Percentiles rank a stretch among this genome's conserved stretches.
Evolutionary conservation across 202 grass and related monocot species (phyloP).

Genomic region (Setaria viridis): DNA sequence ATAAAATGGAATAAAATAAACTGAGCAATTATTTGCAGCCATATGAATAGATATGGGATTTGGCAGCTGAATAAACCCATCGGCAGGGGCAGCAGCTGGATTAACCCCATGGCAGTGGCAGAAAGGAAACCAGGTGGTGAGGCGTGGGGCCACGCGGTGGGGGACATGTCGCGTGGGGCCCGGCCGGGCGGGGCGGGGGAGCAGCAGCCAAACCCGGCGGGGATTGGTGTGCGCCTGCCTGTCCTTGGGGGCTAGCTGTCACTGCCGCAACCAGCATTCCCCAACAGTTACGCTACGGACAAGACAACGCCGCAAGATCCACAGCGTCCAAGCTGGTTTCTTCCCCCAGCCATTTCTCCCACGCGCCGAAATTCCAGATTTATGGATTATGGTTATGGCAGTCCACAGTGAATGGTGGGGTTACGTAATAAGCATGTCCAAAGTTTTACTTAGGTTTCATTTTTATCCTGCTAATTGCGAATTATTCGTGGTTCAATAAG

Average conservation of each 20-base stretch:
- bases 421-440: no score
- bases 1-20: neutral
- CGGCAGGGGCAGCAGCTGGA: no score
- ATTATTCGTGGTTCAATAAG: neutral
- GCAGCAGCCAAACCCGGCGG: constrained; percentile 37
- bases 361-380: neutral
- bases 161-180: constrained; percentile 23
- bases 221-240: neutral
- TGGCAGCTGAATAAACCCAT: neutral
- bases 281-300: constrained; percentile 37
- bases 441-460: no score
- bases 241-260: constrained; percentile 48
- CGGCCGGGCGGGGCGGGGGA: neutral
- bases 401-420: no score
- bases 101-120: neutral
- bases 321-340: neutral
- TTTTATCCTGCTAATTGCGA: no score
- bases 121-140: constrained; percentile 16
- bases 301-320: constrained; percentile 35
- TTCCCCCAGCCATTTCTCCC: neutral
- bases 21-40: neutral
- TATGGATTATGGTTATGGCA: neutral
- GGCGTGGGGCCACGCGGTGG: neutral
- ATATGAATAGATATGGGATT: neutral
- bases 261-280: constrained; percentile 47